Conservation (phyloP, 1,284 basidiomycete species). For the Cutaneotrichosporon daszewskae region DNA sequence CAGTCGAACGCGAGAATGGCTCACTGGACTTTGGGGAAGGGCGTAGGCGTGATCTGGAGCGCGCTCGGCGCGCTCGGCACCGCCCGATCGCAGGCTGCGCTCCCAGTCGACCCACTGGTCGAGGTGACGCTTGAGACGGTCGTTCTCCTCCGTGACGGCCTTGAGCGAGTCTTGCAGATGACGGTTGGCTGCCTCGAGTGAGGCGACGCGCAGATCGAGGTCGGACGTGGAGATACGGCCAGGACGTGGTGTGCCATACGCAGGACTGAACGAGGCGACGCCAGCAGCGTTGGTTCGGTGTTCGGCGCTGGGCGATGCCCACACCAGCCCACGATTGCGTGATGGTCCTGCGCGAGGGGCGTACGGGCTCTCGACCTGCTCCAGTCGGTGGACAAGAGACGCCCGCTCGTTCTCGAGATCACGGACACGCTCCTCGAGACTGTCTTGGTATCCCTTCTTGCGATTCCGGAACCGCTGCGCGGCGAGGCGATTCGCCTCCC, state of each 20-base stretch:
- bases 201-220: slow-evolving; percentile 25
- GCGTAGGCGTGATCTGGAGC: too few species aligned
- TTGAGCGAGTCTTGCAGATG: slow-evolving; percentile 32
- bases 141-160: slow-evolving; percentile 26
- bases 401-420: slow-evolving; percentile 34
- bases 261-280: too few species aligned
- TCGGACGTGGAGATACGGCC: slow-evolving; percentile 7
- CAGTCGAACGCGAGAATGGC: too few species aligned
- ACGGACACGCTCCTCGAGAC: slow-evolving; percentile 35
- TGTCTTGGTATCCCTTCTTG: slow-evolving; percentile 44
- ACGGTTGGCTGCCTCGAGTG: slow-evolving; percentile 34
- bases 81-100: too few species aligned
- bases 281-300: too few species aligned
- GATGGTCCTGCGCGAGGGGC: too few species aligned
- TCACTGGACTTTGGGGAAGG: too few species aligned
- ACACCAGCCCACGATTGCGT: too few species aligned
- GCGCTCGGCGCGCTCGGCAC: too few species aligned
- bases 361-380: slow-evolving; percentile 11
- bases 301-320: too few species aligned
- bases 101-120: slow-evolving; percentile 18
- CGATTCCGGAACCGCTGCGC: slow-evolving; percentile 42
- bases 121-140: slow-evolving; percentile 19
- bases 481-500: slow-evolving; percentile 42
- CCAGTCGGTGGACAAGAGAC: slow-evolving; percentile 20
- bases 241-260: too few species aligned